These are phyloP conservation scores for Leptographium wingfieldii DNA, from an alignment of 2,329 filamentous ascomycete species.

Conservation along the genomic window DNA sequence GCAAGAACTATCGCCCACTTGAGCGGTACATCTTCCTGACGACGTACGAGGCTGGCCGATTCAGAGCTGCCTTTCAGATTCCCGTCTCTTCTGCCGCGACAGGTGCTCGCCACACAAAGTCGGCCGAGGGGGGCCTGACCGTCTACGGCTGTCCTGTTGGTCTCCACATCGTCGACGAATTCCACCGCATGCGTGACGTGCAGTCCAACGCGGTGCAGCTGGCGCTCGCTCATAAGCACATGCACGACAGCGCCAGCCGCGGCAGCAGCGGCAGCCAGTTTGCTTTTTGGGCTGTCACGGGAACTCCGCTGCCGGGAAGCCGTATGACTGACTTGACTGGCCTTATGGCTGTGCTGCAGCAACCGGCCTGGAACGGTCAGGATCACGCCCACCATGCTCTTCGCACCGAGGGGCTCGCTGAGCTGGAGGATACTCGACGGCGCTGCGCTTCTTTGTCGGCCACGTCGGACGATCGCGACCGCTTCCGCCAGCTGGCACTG, in stretches of 20 bases:
- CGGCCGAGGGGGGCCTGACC: background rate
- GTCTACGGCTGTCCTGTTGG: conserved; percentile 9
- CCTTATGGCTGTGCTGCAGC: background rate
- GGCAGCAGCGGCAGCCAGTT: background rate
- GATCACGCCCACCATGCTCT: background rate
- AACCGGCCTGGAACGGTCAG: background rate
- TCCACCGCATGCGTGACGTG: background rate
- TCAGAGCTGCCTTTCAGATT: conserved; percentile 3
- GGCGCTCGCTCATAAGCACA: conserved; percentile 2
- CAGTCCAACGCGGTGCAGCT: background rate
- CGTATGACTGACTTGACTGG: background rate
- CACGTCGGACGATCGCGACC: background rate
- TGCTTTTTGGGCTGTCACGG: conserved; percentile 9
- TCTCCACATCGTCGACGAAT: conserved; percentile 9
- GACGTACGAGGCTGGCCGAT: background rate
- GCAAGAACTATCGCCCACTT: background rate
- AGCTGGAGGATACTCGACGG: background rate
- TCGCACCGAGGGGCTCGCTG: background rate
- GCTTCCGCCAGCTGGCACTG: background rate
- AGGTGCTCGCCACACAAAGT: background rate
- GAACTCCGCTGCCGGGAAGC: conserved; percentile 4
- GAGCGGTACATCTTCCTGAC: conserved; percentile 10
- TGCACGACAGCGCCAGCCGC: background rate
- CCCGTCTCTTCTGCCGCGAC: background rate
- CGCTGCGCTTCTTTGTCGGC: background rate